phyloP scores from a whole-genome alignment of 352 stramenopile genomes.

The Phytopythium montanum region DNA sequence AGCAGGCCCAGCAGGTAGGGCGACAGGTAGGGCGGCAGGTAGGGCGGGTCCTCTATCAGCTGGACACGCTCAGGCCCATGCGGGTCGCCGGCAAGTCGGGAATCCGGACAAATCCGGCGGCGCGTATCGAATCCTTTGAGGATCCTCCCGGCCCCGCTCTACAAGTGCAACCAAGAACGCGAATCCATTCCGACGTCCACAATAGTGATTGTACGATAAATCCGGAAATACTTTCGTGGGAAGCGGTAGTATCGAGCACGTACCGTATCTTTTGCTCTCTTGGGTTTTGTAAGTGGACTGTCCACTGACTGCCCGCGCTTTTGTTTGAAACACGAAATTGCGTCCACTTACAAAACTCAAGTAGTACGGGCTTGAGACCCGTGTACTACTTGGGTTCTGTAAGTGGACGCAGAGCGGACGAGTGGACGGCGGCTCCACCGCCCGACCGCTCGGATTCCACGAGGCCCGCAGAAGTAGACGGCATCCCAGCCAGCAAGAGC shows the following conservation, averaged over 20 bases:
- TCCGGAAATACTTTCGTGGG: not conserved
- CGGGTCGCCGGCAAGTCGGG: not conserved
- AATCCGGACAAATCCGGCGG: not conserved
- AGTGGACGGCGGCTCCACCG: not conserved
- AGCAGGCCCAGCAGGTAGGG: no score
- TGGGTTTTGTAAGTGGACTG: not conserved
- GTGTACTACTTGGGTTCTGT: not conserved
- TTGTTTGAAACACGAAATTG: not conserved
- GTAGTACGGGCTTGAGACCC: not conserved
- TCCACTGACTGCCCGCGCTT: not conserved
- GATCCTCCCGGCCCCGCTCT: not conserved
- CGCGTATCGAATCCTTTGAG: not conserved
- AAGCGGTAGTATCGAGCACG: not conserved
- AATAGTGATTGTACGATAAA: not conserved
- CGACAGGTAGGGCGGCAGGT: not conserved
- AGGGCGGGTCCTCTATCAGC: not conserved
- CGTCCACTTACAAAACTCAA: not conserved
- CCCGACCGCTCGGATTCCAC: slow-evolving; percentile 15
- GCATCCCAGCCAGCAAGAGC: not conserved
- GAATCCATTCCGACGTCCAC: not conserved
- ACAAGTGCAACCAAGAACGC: not conserved
- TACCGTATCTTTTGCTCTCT: not conserved
- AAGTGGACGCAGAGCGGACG: not conserved
- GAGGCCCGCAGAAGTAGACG: no score
- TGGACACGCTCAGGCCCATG: not conserved